These are phyloP conservation scores for Baeospora myosura DNA, from an alignment of 1,284 basidiomycete species.

Conservation along the genomic window DNA sequence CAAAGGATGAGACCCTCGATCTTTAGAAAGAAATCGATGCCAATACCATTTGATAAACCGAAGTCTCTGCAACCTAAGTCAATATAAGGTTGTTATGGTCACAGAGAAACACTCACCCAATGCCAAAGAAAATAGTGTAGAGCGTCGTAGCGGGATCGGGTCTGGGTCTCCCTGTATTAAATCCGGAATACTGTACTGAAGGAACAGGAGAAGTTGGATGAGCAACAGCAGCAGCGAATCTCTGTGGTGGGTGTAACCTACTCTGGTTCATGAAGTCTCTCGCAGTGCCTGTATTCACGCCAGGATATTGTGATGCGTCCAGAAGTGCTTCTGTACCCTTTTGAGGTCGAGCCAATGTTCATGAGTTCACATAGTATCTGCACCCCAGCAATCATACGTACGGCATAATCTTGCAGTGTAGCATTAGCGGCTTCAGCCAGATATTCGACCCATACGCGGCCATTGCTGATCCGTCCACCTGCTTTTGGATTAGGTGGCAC, in stretches of 20 bases:
- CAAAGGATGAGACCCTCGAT: background rate
- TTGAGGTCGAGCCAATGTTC: background rate
- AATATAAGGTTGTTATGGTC: no score
- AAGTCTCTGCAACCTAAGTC: background rate
- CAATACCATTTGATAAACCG: background rate
- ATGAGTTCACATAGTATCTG: background rate
- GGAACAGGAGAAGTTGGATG: no score
- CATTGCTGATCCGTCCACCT: constrained; percentile 31
- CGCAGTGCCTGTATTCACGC: no score
- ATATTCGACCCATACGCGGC: constrained; percentile 30
- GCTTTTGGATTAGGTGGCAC: constrained; percentile 26
- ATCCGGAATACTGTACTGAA: no score
- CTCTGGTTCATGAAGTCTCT: no score
- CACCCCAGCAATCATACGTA: constrained; percentile 23
- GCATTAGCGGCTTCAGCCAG: constrained; percentile 27
- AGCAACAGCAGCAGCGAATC: no score
- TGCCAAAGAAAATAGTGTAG: constrained; percentile 33
- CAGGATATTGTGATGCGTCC: no score
- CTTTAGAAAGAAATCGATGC: constrained; percentile 19
- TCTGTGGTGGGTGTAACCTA: no score
- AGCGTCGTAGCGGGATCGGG: constrained; percentile 27
- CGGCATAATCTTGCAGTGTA: constrained; percentile 36
- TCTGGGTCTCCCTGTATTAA: no score
- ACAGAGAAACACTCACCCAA: constrained; percentile 22
- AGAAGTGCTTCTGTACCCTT: no score